Conservation (phyloP, 2,329 filamentous ascomycete genomes). For the Zymoseptoria crescenta region DNA sequence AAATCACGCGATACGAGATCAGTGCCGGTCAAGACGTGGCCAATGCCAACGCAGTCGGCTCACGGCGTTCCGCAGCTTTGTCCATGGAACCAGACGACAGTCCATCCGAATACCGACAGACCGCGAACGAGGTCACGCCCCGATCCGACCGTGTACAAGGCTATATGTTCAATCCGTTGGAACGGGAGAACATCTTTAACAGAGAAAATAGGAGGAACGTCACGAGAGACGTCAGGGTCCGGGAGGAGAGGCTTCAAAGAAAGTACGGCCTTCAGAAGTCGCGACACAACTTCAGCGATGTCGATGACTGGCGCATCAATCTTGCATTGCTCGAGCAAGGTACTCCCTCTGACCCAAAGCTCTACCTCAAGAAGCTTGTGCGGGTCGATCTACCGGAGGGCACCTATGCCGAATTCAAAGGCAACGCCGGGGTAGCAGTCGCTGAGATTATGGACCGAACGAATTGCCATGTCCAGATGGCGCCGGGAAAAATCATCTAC, state of each 20-base stretch:
- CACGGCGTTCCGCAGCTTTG: neutral
- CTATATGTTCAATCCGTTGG: neutral
- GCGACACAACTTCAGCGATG: slow-evolving; percentile 2
- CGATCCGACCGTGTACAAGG: neutral
- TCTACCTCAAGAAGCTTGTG: slow-evolving; percentile 15
- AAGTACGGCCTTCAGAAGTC: slow-evolving; percentile 2
- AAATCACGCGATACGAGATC: neutral
- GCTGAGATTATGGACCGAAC: slow-evolving; percentile 27
- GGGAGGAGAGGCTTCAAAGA: neutral
- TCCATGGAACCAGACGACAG: neutral
- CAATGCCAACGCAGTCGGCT: neutral
- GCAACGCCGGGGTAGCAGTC: slow-evolving; percentile 13
- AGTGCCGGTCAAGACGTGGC: neutral
- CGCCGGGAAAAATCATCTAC: neutral
- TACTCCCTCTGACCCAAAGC: slow-evolving; percentile 6
- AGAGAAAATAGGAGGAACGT: neutral
- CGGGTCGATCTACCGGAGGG: slow-evolving; percentile 16
- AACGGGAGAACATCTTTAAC: neutral
- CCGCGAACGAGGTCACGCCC: neutral
- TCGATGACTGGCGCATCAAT: slow-evolving; percentile 10
- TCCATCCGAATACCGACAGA: neutral
- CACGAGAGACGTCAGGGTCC: neutral
- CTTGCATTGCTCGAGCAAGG: slow-evolving; percentile 12
- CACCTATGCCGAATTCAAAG: slow-evolving; percentile 13
- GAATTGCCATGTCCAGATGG: slow-evolving; percentile 21